Base-by-base conservation (phyloP, 208 protist genomes). In the Trypanosoma avium region DNA sequence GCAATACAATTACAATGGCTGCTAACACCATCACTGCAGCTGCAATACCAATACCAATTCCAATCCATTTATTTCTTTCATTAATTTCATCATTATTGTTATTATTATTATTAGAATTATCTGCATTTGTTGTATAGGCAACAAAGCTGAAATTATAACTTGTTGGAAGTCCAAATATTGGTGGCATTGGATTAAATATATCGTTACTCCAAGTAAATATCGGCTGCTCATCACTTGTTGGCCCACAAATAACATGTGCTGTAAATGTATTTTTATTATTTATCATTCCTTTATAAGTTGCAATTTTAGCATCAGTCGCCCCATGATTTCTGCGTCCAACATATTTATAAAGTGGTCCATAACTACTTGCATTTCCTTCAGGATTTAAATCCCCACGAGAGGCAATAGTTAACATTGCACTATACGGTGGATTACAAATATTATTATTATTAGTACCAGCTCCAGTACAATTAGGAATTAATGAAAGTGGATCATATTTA, bases 401-500 rank as follows among this genome's bases (percentile, higher is more conserved):
- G 22, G 77, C 77, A 45, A 83, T 79, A 21, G 73, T 59, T 30
- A 83, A 68, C 53, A 79, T 69, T 12, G 49, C 47, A 45, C 67
- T 76, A 54, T 70, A 69, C 15, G 62, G 19, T 7, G 77, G 71
- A 32, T 72, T 50, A 54, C 77, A 83, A 12, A 13, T 70, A 32
- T 55, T 58, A 40, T 67, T 4, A 27, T 19, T 35, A 46, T 40
- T 49, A n/a, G 15, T 30, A 3, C 49, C 70, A 5, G 71, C 59
- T 21, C 71, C 67, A 4, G n/a, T 71, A 58, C 77, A 82, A 69
- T 83, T 79, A 17, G 72, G 58, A 27, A 83, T 83, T 15, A 61
- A 57, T 6, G 82, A 79, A 9, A 90, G 46, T 19, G 73, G 73
- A 71, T 97, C 92, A 8, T 58, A 66, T 36, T 85, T 55, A 47